phyloP scores from a whole-genome alignment of 768 basidiomycete genomes.

The Termitomyces sp. region DNA sequence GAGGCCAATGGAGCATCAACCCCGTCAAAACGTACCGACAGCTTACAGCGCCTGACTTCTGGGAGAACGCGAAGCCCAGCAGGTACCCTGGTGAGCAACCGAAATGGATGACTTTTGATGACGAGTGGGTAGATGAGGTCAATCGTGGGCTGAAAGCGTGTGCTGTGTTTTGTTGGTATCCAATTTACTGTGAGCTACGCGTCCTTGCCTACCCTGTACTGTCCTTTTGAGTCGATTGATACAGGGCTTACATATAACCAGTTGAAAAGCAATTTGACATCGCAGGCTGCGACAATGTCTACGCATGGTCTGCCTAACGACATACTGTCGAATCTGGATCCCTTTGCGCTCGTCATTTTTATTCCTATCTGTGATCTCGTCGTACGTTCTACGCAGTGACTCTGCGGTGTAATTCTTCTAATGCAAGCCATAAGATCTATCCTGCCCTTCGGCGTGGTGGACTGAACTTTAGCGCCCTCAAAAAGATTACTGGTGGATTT shows the following conservation, averaged over 20 bases:
- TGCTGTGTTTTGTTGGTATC: constrained; percentile 55
- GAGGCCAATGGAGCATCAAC: constrained; percentile 51
- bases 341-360: constrained; percentile 68
- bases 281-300: constrained; percentile 74
- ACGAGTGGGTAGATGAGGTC: constrained; percentile 76
- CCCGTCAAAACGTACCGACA: constrained; percentile 43
- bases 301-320: constrained; percentile 73
- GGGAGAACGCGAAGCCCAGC: constrained; percentile 70
- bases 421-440: constrained; percentile 37
- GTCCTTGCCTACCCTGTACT: not conserved
- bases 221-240: constrained; percentile 18
- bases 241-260: constrained; percentile 79
- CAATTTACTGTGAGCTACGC: constrained; percentile 56
- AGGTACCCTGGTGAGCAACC: constrained; percentile 42
- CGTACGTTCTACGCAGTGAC: constrained; percentile 22
- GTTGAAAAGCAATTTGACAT: constrained; percentile 71
- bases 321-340: constrained; percentile 73
- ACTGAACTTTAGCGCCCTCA: constrained; percentile 53
- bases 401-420: no score
- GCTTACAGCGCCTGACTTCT: constrained; percentile 58
- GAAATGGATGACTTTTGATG: constrained; percentile 73
- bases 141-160: constrained; percentile 71
- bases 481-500: constrained; percentile 57
- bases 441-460: constrained; percentile 47
- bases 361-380: constrained; percentile 64